Conservation (phyloP, 225 moss, liverwort and hornwort genomes). For the Physcomitrellopsis africana region DNA sequence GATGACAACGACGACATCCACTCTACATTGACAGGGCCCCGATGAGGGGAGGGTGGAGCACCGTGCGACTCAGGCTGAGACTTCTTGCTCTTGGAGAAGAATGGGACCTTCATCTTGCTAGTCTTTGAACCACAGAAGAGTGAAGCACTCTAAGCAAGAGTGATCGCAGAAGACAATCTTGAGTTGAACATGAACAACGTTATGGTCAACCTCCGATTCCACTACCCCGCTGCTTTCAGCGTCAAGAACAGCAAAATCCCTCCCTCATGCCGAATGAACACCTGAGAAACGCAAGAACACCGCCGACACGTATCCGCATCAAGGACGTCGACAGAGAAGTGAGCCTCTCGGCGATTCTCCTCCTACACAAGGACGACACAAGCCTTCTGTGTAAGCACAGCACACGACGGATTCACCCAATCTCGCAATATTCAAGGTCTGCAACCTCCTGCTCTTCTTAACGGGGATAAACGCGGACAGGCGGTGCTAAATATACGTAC, state of each 20-base stretch:
- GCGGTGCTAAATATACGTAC: conserved; percentile 14
- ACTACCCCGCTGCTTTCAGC: conserved; percentile 4
- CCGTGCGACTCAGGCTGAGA: conserved; percentile 17
- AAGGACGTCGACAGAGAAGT: background rate
- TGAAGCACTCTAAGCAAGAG: conserved; percentile 15
- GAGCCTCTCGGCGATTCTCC: background rate
- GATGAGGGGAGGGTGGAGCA: conserved; percentile 24
- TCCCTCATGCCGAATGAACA: background rate
- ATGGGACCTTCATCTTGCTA: conserved; percentile 48
- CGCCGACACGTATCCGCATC: background rate
- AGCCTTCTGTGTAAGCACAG: background rate
- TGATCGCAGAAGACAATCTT: background rate
- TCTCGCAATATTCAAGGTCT: background rate
- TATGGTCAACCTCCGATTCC: conserved; percentile 17
- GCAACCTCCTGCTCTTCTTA: background rate
- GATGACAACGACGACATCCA: background rate
- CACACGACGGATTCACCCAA: background rate
- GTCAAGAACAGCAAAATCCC: background rate
- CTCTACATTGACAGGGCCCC: conserved; percentile 24
- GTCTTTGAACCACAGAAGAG: background rate
- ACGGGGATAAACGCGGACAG: background rate
- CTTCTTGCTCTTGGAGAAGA: conserved; percentile 46
- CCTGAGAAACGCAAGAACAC: too few relatives aligned
- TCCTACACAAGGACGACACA: conserved; percentile 4
- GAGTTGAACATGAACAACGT: conserved; percentile 23